These are phyloP conservation scores for Lactifluus pinguis DNA, from an alignment of 768 basidiomycete genomes.

Conservation along the genomic window DNA sequence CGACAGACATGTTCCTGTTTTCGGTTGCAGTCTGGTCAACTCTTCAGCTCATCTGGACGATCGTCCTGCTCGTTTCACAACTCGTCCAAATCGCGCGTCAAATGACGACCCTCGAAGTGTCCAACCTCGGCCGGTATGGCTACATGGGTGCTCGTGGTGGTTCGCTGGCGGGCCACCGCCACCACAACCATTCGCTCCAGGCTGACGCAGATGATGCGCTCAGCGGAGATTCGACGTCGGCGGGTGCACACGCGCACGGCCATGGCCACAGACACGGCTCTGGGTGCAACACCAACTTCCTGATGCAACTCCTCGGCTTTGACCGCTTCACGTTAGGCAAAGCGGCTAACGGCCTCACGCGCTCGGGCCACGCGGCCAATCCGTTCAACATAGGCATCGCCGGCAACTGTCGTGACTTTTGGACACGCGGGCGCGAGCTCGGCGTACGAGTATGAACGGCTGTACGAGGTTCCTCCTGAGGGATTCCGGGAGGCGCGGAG, in stretches of 20 bases:
- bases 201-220: too few species aligned
- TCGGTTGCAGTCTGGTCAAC: slow-evolving; percentile 78
- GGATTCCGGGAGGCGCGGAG: slow-evolving; percentile 72
- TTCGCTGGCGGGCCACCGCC: too few species aligned
- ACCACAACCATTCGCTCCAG: too few species aligned
- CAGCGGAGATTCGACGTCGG: too few species aligned
- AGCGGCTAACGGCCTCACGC: slow-evolving; percentile 77
- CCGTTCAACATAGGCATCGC: slow-evolving; percentile 83
- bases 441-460: slow-evolving; percentile 82
- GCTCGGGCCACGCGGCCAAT: slow-evolving; percentile 69
- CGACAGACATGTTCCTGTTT: slow-evolving; percentile 77
- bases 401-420: slow-evolving; percentile 88
- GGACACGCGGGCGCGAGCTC: slow-evolving; percentile 75
- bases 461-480: slow-evolving; percentile 85
- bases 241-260: slow-evolving; percentile 27
- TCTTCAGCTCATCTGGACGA: too few species aligned
- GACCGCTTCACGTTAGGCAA: slow-evolving; percentile 91
- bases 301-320: slow-evolving; percentile 86
- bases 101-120: too few species aligned
- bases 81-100: too few species aligned
- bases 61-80: too few species aligned
- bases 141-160: too few species aligned
- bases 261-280: too few species aligned
- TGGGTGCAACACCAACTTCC: slow-evolving; percentile 51
- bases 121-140: too few species aligned